phyloP scores from a whole-genome alignment of 2,329 filamentous ascomycete species.

The Hymenoscyphus infarciens region DNA sequence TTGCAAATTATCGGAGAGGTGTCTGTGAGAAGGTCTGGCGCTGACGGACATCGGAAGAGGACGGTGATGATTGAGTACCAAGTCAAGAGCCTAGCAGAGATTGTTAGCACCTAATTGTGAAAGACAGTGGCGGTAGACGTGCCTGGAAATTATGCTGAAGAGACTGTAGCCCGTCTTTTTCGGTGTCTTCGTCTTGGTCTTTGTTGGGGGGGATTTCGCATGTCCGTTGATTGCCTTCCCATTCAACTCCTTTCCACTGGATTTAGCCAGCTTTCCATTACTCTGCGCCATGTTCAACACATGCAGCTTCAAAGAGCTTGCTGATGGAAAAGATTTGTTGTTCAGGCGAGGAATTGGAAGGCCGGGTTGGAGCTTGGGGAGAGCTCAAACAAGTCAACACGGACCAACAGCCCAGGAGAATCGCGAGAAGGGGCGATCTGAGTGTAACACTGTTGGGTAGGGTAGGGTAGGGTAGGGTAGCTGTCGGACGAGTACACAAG shows the following conservation, averaged over 20 bases:
- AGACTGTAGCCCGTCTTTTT: slow-evolving; percentile 34
- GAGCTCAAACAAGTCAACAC: slow-evolving; percentile 11
- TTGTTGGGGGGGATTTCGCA: slow-evolving; percentile 35
- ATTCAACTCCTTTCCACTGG: slow-evolving; percentile 36
- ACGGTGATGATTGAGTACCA: slow-evolving; percentile 86
- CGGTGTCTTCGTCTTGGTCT: slow-evolving; percentile 9
- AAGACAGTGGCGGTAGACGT: slow-evolving; percentile 25
- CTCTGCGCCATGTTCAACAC: slow-evolving; percentile 37
- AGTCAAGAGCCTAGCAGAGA: slow-evolving; percentile 59
- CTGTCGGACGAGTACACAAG: no score
- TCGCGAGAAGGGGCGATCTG: neutral
- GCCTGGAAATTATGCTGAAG: slow-evolving; percentile 54
- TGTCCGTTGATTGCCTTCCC: slow-evolving; percentile 41
- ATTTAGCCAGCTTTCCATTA: slow-evolving; percentile 38
- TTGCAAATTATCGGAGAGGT: slow-evolving; percentile 76
- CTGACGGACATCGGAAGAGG: slow-evolving; percentile 76
- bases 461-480: no score
- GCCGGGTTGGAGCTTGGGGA: slow-evolving; percentile 3
- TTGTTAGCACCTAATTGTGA: slow-evolving; percentile 10
- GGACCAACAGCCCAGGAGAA: slow-evolving; percentile 11
- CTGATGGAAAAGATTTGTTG: slow-evolving; percentile 3
- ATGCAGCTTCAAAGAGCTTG: slow-evolving; percentile 21
- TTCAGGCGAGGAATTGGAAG: neutral
- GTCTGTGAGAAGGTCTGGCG: slow-evolving; percentile 62
- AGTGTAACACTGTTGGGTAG: no score